phyloP scores from a whole-genome alignment of 768 basidiomycete genomes.

The Rhizopogon salebrosus region DNA sequence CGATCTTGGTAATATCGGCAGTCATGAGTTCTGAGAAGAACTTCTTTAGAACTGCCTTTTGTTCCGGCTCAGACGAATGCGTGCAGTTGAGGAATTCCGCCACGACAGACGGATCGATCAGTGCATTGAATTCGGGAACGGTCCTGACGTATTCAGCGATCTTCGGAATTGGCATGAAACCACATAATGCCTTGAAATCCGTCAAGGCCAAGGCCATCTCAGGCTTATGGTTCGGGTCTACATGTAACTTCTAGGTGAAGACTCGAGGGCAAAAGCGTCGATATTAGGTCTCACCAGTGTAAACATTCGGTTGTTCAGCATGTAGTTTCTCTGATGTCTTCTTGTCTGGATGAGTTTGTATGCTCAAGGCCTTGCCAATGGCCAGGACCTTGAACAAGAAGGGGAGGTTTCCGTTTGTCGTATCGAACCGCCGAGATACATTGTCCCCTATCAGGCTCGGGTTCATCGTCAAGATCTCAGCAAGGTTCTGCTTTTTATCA shows the following conservation, averaged over 20 bases:
- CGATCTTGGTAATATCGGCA: conserved; percentile 49
- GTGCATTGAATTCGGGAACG: conserved; percentile 71
- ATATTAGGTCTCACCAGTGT: conserved; percentile 64
- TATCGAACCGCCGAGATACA: conserved; percentile 52
- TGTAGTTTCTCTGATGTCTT: conserved; percentile 67
- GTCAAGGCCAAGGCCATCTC: conserved; percentile 99
- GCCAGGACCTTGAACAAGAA: conserved; percentile 92
- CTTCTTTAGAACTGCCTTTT: conserved; percentile 61
- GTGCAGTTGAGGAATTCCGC: conserved; percentile 42
- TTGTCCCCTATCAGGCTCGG: conserved; percentile 63
- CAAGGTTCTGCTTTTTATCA: conserved; percentile 45
- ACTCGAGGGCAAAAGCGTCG: background rate
- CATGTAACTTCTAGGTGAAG: conserved; percentile 7
- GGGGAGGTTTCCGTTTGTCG: conserved; percentile 65
- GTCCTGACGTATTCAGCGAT: conserved; percentile 62
- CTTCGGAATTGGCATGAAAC: conserved; percentile 76
- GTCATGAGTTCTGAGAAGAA: conserved; percentile 86
- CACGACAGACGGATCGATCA: conserved; percentile 58
- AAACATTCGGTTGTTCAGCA: conserved; percentile 68
- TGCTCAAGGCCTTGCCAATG: conserved; percentile 84
- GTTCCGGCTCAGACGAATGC: conserved; percentile 30
- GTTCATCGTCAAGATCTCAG: conserved; percentile 57
- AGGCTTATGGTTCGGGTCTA: conserved; percentile 96
- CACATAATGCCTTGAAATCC: conserved; percentile 85
- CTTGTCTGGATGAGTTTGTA: conserved; percentile 92